These are phyloP conservation scores for Exserohilum rostratum DNA, from an alignment of 2,329 filamentous ascomycete genomes.

Conservation along the genomic window DNA sequence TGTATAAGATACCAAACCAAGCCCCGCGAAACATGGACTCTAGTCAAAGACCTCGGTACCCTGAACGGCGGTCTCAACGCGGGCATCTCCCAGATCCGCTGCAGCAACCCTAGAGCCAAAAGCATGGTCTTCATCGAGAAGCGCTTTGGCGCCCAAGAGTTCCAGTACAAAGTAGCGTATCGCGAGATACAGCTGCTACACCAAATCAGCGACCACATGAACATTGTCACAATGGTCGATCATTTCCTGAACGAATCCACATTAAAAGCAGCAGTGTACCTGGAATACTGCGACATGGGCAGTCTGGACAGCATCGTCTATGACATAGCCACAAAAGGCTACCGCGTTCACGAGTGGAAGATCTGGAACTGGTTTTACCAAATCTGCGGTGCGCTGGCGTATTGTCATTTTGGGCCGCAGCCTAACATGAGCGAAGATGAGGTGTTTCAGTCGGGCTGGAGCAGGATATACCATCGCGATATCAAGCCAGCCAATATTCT, in stretches of 20 bases:
- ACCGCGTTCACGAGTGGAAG: conserved; percentile 14
- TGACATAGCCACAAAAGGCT: neutral
- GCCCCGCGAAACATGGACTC: conserved; percentile 1
- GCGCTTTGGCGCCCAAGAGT: conserved; percentile 1
- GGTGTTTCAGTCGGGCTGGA: conserved; percentile 13
- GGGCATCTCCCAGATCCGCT: conserved; percentile 7
- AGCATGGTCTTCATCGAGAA: conserved; percentile 24
- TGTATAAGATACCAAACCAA: neutral
- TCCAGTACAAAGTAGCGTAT: conserved; percentile 2
- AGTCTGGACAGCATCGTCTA: conserved; percentile 10
- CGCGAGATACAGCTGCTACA: conserved; percentile 18
- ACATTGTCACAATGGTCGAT: conserved; percentile 20
- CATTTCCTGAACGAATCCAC: conserved; percentile 14
- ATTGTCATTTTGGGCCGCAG: conserved; percentile 20
- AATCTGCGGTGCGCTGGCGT: conserved; percentile 15
- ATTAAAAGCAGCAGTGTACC: conserved; percentile 12
- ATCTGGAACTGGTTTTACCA: conserved; percentile 24
- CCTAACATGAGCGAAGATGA: conserved; percentile 10
- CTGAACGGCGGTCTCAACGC: conserved; percentile 14
- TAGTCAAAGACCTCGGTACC: conserved; percentile 4
- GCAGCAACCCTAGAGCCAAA: conserved; percentile 5
- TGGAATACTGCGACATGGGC: conserved; percentile 23
- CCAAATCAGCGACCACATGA: conserved; percentile 15
- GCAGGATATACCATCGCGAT: conserved; percentile 23
- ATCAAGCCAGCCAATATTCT: conserved; percentile 29